These are phyloP conservation scores for Malbranchea cinnamomea DNA, from an alignment of 2,329 filamentous ascomycete species.

Conservation along the genomic window DNA sequence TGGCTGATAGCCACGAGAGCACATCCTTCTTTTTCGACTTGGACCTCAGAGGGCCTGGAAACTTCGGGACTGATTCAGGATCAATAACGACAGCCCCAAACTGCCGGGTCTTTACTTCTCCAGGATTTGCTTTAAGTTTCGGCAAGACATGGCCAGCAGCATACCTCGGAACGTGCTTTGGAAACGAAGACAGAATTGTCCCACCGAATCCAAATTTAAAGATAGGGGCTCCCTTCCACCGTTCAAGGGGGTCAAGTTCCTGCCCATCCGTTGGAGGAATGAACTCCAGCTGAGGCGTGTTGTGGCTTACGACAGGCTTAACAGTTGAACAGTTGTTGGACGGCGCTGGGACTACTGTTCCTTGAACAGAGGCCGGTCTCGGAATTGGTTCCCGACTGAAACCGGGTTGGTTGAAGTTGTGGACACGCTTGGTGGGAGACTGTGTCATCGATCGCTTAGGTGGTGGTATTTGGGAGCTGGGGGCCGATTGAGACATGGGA, in stretches of 20 bases:
- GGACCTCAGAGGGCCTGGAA: slow-evolving; percentile 75
- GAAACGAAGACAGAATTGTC: slow-evolving; percentile 67
- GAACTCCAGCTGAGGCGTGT: slow-evolving; percentile 38
- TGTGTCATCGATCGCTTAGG: slow-evolving; percentile 41
- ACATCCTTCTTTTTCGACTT: slow-evolving; percentile 96
- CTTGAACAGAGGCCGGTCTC: slow-evolving; percentile 41
- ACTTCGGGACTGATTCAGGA: slow-evolving; percentile 58
- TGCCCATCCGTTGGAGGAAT: slow-evolving; percentile 42
- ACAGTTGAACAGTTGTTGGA: slow-evolving; percentile 18
- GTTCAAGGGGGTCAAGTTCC: slow-evolving; percentile 58
- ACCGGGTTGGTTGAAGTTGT: slow-evolving; percentile 30
- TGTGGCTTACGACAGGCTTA: slow-evolving; percentile 15
- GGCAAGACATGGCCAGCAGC: slow-evolving; percentile 56
- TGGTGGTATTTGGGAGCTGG: slow-evolving; percentile 20
- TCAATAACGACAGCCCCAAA: slow-evolving; percentile 60
- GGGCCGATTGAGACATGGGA: not conserved
- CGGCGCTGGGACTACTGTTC: slow-evolving; percentile 20
- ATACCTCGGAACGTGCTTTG: slow-evolving; percentile 77
- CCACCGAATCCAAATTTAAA: slow-evolving; percentile 84
- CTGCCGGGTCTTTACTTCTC: slow-evolving; percentile 64
- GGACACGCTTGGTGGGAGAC: slow-evolving; percentile 41
- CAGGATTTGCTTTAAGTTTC: slow-evolving; percentile 66
- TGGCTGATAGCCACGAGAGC: slow-evolving; percentile 60
- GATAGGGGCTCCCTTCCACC: slow-evolving; percentile 82
- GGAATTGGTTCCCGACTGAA: slow-evolving; percentile 32